Percentiles rank a stretch among this genome's conserved stretches.
Conservation (phyloP, 176 grass and related monocot genomes). For the Tuctoria greenei region DNA sequence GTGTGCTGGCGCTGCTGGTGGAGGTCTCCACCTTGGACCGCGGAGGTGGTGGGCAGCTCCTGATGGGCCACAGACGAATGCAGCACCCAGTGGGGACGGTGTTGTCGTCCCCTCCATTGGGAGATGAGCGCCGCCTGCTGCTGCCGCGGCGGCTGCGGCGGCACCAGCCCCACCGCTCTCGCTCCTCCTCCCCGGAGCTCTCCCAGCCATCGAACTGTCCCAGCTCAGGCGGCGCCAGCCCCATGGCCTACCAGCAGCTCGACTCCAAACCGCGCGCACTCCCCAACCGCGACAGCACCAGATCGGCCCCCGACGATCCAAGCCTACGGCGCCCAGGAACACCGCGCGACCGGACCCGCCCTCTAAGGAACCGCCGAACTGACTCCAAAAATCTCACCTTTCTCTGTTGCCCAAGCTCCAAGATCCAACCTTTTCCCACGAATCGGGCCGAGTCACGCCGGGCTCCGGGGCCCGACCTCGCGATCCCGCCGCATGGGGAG, state of each 20-base stretch:
- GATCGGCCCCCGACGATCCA: slow-evolving; percentile 10
- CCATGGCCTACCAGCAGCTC: slow-evolving; percentile 24
- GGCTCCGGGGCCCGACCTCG: neutral
- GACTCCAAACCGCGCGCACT: slow-evolving; percentile 12
- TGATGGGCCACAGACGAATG: slow-evolving; percentile 52
- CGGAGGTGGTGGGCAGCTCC: slow-evolving; percentile 38
- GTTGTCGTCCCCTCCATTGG: slow-evolving; percentile 29
- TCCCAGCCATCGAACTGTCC: slow-evolving; percentile 66
- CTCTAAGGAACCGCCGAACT: neutral
- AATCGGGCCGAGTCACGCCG: slow-evolving; percentile 33
- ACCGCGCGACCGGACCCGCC: neutral
- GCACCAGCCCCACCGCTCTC: slow-evolving; percentile 57
- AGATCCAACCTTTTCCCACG: neutral
- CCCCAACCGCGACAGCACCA: slow-evolving; percentile 14
- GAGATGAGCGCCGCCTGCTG: slow-evolving; percentile 16
- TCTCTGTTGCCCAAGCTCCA: neutral
- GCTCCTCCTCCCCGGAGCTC: slow-evolving; percentile 65
- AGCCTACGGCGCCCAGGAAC: neutral
- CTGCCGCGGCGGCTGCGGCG: slow-evolving; percentile 37
- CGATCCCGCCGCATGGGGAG: slow-evolving; percentile 17
- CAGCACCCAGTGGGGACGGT: slow-evolving; percentile 47
- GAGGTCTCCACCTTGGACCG: slow-evolving; percentile 59
- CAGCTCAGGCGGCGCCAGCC: slow-evolving; percentile 58
- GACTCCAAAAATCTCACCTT: slow-evolving; percentile 12
- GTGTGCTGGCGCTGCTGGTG: slow-evolving; percentile 58